A percentile compares a stretch with the other conserved stretches of the same genome.
phyloP scores from a whole-genome alignment of 257 asterid species.

The Anisodus acutangulus region DNA sequence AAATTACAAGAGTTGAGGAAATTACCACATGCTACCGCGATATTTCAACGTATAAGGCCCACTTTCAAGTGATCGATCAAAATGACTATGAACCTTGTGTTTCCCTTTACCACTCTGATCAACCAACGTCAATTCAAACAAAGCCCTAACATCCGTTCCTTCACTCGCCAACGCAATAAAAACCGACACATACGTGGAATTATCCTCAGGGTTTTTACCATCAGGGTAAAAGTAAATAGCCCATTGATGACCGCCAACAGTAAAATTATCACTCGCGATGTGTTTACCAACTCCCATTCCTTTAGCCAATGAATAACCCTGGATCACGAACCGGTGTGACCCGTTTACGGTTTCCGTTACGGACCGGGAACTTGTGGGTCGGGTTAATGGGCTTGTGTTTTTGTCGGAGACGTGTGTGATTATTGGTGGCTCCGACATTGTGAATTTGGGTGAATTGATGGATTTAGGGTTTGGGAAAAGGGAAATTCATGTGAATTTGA shows the following conservation, averaged over 20 bases:
- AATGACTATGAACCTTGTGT: constrained; percentile 92
- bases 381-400: constrained; percentile 7
- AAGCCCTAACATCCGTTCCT: constrained; percentile 83
- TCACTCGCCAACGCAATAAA: constrained; percentile 85
- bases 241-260: constrained; percentile 86
- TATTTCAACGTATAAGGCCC: constrained; percentile 85
- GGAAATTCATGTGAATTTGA: constrained; percentile 10
- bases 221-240: constrained; percentile 89
- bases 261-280: constrained; percentile 80
- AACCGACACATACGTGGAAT: constrained; percentile 74
- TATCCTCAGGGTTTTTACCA: constrained; percentile 81
- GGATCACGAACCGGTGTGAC: constrained; percentile 75
- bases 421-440: constrained; percentile 34
- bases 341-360: constrained; percentile 82
- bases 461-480: constrained; percentile 12
- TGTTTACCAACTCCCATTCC: constrained; percentile 91
- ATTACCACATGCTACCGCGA: constrained; percentile 91
- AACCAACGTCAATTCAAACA: constrained; percentile 81
- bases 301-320: constrained; percentile 80
- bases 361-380: constrained; percentile 78
- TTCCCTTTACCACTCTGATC: constrained; percentile 95
- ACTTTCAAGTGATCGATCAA: constrained; percentile 85
- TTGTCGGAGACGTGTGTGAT: constrained; percentile 30
- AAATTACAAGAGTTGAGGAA: too few relatives aligned
- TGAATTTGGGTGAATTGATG: not conserved